Evolutionary conservation across 2,329 filamentous ascomycete species (phyloP).

Genomic region (Aspergillus brunneoviolaceus): DNA sequence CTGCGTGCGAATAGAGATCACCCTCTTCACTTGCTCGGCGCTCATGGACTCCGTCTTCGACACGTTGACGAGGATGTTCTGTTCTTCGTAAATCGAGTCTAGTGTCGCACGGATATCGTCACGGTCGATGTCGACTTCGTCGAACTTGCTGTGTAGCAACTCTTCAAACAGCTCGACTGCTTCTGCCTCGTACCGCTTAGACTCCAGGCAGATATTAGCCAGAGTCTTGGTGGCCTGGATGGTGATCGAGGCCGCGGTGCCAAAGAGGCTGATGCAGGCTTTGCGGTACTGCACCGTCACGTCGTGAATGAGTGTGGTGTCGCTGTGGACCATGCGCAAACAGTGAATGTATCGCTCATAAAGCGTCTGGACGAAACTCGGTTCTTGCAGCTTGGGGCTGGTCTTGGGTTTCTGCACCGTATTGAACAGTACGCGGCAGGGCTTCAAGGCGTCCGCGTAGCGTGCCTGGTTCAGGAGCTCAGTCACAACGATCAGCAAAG

Average conservation of each 20-base stretch:
- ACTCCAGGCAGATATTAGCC: conserved; percentile 40
- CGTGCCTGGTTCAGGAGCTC: conserved; percentile 39
- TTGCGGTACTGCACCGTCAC: conserved; percentile 35
- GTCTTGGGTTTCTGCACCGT: conserved; percentile 35
- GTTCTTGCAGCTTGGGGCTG: conserved; percentile 34
- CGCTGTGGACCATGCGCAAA: conserved; percentile 33
- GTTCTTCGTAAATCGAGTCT: conserved; percentile 39
- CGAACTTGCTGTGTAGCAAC: conserved; percentile 31
- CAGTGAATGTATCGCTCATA: conserved; percentile 37
- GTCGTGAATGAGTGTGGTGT: conserved; percentile 33
- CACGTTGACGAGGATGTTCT: conserved; percentile 22
- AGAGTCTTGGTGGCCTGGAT: conserved; percentile 37
- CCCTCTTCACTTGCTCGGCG: conserved; percentile 27
- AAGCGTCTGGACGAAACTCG: conserved; percentile 31
- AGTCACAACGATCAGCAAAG: conserved; percentile 36
- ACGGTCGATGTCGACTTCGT: conserved; percentile 29
- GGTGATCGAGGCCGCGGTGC: conserved; percentile 36
- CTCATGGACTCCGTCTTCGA: conserved; percentile 24
- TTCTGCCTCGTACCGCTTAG: conserved; percentile 35
- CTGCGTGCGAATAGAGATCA: conserved; percentile 28
- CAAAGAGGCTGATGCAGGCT: conserved; percentile 36
- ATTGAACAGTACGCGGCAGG: conserved; percentile 36
- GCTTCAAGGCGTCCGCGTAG: conserved; percentile 36
- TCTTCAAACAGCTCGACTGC: conserved; percentile 38
- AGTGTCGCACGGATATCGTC: conserved; percentile 36